Percentiles rank a stretch among this genome's conserved stretches.
These are phyloP conservation scores for Cadophora gregata DNA, from an alignment of 2,329 filamentous ascomycete species.

Conservation along the genomic window DNA sequence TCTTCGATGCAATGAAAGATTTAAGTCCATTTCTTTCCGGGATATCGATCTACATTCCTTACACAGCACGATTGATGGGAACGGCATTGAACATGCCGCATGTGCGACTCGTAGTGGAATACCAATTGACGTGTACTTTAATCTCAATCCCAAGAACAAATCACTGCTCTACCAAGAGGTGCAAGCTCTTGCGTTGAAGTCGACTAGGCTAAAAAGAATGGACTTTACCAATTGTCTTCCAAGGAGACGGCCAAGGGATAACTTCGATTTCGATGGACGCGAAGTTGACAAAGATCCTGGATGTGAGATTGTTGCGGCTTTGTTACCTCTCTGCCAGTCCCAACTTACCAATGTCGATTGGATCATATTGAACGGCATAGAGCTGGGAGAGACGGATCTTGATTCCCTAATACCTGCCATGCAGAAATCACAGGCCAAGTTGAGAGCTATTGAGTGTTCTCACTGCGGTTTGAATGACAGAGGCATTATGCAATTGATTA, in stretches of 20 bases:
- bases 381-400: constrained; percentile 73
- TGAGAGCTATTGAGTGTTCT: constrained; percentile 71
- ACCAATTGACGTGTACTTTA: constrained; percentile 40
- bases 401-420: constrained; percentile 71
- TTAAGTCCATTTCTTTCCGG: constrained; percentile 70
- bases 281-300: constrained; percentile 63
- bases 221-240: constrained; percentile 70
- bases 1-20: constrained; percentile 73
- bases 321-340: constrained; percentile 70
- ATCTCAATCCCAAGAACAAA: constrained; percentile 43
- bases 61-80: constrained; percentile 64
- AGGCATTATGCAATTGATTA: constrained; percentile 65
- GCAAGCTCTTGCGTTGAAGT: constrained; percentile 70
- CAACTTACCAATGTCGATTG: constrained; percentile 74
- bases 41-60: constrained; percentile 67
- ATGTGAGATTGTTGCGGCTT: constrained; percentile 71
- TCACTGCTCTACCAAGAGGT: constrained; percentile 72
- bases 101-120: constrained; percentile 61
- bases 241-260: constrained; percentile 53
- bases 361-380: constrained; percentile 71
- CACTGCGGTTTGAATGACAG: constrained; percentile 65
- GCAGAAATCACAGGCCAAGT: constrained; percentile 66
- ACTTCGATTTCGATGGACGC: constrained; percentile 51
- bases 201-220: constrained; percentile 64
- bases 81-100: constrained; percentile 67